Percentiles rank a stretch among this genome's conserved stretches.
phyloP scores from a whole-genome alignment of 2,329 filamentous ascomycete species.

The Colletotrichum plurivorum region DNA sequence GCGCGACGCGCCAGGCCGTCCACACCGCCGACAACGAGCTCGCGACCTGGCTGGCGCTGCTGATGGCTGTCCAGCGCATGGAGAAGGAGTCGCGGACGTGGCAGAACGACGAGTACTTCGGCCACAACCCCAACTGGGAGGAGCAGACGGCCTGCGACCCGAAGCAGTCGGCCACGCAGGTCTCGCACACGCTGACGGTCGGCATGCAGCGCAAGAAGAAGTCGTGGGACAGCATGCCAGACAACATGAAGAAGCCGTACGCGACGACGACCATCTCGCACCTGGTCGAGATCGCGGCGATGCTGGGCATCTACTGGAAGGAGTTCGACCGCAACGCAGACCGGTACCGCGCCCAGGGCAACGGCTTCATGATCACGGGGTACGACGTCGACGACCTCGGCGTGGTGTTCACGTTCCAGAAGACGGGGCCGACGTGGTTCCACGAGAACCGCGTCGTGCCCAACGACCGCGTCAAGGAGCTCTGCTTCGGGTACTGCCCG shows the following conservation, averaged over 20 bases:
- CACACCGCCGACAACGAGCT: constrained; percentile 37
- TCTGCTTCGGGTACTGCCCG: constrained; percentile 57
- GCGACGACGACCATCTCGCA: constrained; percentile 54
- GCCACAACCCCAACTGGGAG: constrained; percentile 21
- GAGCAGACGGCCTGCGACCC: constrained; percentile 20
- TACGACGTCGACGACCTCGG: constrained; percentile 52
- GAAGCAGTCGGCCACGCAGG: background rate
- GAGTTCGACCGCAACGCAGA: constrained; percentile 54
- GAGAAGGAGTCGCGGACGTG: constrained; percentile 36
- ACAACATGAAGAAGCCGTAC: constrained; percentile 47
- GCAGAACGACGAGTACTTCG: constrained; percentile 31
- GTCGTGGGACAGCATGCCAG: constrained; percentile 38
- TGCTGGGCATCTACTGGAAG: constrained; percentile 59
- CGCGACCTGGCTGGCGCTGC: constrained; percentile 26
- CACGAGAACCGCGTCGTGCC: constrained; percentile 54
- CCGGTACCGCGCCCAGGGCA: constrained; percentile 54
- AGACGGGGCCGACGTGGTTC: constrained; percentile 53
- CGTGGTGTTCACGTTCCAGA: constrained; percentile 55
- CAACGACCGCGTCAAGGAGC: constrained; percentile 52
- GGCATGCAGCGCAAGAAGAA: constrained; percentile 38
- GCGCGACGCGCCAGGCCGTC: constrained; percentile 28
- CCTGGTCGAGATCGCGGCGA: constrained; percentile 52
- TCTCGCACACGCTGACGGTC: constrained; percentile 20
- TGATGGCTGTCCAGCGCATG: constrained; percentile 39
- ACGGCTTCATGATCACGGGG: constrained; percentile 52